These are phyloP conservation scores for Eustoma russellianum DNA, from an alignment of 257 asterid genomes.

Conservation along the genomic window DNA sequence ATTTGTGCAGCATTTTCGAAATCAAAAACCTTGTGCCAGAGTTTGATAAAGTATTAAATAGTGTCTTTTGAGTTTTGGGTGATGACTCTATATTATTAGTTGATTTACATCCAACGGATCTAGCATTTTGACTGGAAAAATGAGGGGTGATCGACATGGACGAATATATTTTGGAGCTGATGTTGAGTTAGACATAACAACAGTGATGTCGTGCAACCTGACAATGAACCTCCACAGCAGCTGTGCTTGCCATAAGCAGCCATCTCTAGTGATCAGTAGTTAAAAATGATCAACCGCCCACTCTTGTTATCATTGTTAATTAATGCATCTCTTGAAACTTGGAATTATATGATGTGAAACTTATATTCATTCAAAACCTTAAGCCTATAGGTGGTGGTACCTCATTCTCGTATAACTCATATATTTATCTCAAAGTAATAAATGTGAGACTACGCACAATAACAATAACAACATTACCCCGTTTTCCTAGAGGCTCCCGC, in stretches of 20 bases:
- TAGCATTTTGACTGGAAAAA: slow-evolving; percentile 28
- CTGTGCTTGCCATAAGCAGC: slow-evolving; percentile 24
- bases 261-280: background rate
- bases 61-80: background rate
- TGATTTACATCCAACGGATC: background rate
- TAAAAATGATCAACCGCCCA: too few relatives aligned
- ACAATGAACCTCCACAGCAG: slow-evolving; percentile 58
- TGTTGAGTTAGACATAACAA: slow-evolving; percentile 63
- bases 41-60: background rate
- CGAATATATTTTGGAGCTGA: slow-evolving; percentile 64
- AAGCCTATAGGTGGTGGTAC: too few relatives aligned
- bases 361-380: too few relatives aligned
- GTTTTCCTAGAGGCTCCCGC: too few relatives aligned
- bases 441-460: too few relatives aligned
- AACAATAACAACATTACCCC: too few relatives aligned
- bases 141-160: slow-evolving; percentile 15
- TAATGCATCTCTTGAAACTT: background rate
- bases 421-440: too few relatives aligned
- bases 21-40: too few relatives aligned
- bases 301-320: too few relatives aligned
- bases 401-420: too few relatives aligned
- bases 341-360: too few relatives aligned
- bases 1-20: background rate
- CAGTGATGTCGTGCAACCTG: slow-evolving; percentile 51
- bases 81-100: background rate